Base-by-base conservation (phyloP, 768 basidiomycete species). In the Lactarius akahatsu region DNA sequence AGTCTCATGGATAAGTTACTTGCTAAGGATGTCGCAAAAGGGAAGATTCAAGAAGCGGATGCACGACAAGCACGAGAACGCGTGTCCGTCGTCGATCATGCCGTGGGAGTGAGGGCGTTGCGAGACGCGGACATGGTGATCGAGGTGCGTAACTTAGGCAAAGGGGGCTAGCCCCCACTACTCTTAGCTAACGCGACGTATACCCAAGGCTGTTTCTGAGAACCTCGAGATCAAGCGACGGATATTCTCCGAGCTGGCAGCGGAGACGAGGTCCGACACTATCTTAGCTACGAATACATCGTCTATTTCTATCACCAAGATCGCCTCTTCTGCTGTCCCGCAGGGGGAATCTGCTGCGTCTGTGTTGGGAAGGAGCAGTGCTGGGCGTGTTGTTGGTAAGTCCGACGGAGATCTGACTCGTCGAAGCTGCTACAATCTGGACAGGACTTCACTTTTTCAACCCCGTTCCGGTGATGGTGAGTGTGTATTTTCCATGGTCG, bases 271-370 rank as follows among this genome's bases (percentile, higher is more conserved):
- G 34, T 86, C 89, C 0, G 81, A 84, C 38, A 85, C 92, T 9
- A 94, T 98, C 59, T 81, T 98, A 26, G 96, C 95, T 0, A 86
- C 88, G 52, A 98, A 98, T 73, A 98, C 96, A 2, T 95, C 93
- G 64, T 94, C 92, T 11, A 98, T 98, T 69, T 93, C 91, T 70
- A 88, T 98, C 55, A 95, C 95, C 26, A 96, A 96, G 79, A 92
- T 98, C 61, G 95, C 96, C 0, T 89, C 89, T 8, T 80, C 91
- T 36, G 88, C 90, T 9, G 77, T 94, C 23, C 85, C 86, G 0
- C 76, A 81, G 60, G 86, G 86, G 30, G 73, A 81, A 50, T 80
- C 79, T 62, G 78, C 88, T 20, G 80, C 88, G 8, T 89, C 86
- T 68, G 84, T 83, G 41, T 81, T 83, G 70, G 92, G 89, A 8